These are phyloP conservation scores for Backusella liffmaniae DNA, from an alignment of 192 early-diverging fungal genomes.

Conservation along the genomic window DNA sequence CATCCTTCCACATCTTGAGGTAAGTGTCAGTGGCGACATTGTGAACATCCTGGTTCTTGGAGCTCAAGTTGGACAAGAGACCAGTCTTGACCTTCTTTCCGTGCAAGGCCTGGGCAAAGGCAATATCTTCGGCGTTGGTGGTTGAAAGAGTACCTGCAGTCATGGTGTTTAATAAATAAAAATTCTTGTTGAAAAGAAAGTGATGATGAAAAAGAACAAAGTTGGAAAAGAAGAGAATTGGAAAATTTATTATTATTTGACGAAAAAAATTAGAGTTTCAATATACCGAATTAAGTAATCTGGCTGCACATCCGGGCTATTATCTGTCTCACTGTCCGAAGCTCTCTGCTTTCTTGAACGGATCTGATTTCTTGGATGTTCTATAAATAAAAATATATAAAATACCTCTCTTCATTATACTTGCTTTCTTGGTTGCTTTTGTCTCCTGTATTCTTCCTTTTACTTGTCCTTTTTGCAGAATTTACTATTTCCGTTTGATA, in stretches of 20 bases:
- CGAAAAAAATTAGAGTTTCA: neutral
- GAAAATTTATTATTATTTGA: neutral
- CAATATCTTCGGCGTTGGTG: constrained; percentile 48
- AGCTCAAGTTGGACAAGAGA: constrained; percentile 48
- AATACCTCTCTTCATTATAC: neutral
- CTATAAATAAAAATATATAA: neutral
- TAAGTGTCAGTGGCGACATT: constrained; percentile 68
- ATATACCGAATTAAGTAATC: neutral
- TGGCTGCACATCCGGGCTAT: constrained; percentile 13
- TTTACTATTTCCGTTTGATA: neutral
- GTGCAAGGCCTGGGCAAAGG: constrained; percentile 52
- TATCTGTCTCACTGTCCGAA: constrained; percentile 15
- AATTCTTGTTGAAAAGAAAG: constrained; percentile 15
- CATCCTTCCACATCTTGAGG: constrained; percentile 66
- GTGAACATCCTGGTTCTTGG: constrained; percentile 70
- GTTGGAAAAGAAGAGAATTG: too few relatives aligned
- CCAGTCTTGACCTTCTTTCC: constrained; percentile 41
- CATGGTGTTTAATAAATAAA: constrained; percentile 8
- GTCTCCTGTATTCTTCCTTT: neutral
- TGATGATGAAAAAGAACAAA: neutral
- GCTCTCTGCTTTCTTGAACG: neutral
- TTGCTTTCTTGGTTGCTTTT: neutral
- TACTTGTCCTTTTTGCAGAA: neutral
- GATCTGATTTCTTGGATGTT: neutral
- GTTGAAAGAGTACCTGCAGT: constrained; percentile 31